Evolutionary conservation across 1,284 basidiomycete genomes (phyloP).

Genomic region (Volvariella volvacea): DNA sequence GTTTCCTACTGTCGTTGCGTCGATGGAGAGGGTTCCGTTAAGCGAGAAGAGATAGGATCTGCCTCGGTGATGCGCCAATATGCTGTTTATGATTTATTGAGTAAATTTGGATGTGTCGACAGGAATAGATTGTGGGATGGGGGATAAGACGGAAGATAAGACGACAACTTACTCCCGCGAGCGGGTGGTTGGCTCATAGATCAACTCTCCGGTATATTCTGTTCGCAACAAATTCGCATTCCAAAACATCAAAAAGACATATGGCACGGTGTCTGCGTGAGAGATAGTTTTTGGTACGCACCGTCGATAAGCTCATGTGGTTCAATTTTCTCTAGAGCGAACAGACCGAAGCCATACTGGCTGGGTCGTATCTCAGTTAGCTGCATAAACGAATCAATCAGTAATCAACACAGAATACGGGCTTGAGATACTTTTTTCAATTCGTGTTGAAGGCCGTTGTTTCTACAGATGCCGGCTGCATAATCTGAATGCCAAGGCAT

Average conservation of each 20-base stretch:
- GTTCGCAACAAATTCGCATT: conserved; percentile 13
- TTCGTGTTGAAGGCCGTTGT: conserved; percentile 35
- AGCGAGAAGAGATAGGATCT: conserved; percentile 55
- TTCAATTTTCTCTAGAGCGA: conserved; percentile 31
- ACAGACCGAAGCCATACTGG: conserved; percentile 46
- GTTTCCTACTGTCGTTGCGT: conserved; percentile 48
- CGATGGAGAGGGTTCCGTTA: conserved; percentile 35
- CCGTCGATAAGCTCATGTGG: conserved; percentile 42
- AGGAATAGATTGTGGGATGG: neutral
- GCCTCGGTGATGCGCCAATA: conserved; percentile 27
- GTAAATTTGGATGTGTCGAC: neutral
- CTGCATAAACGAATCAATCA: conserved; percentile 15
- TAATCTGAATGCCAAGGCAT: too few relatives aligned
- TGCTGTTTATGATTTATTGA: conserved; percentile 16
- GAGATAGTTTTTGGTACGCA: too few relatives aligned
- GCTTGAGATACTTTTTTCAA: conserved; percentile 26
- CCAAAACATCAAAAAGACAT: neutral
- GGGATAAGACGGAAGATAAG: too few relatives aligned
- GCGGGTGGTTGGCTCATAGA: conserved; percentile 32
- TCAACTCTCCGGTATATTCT: conserved; percentile 56
- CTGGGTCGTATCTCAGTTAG: conserved; percentile 33
- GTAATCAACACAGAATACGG: neutral
- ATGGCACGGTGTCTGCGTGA: too few relatives aligned
- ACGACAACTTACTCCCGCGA: conserved; percentile 42
- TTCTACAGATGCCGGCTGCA: too few relatives aligned